Evolutionary conservation across 805 yeast species (phyloP).

Genomic region (Millerago galiae): DNA sequence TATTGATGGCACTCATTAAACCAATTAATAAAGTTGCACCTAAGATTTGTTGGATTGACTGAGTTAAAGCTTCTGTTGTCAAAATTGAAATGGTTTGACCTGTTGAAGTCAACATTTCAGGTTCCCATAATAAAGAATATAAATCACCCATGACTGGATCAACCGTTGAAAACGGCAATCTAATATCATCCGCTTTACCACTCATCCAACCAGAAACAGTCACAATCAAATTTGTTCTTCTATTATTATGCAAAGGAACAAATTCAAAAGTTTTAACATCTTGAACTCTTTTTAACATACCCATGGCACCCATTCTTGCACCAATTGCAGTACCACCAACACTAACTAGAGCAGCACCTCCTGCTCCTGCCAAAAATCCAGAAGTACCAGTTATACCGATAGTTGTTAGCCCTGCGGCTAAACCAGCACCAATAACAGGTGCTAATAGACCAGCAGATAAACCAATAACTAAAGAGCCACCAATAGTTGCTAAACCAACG

Average conservation of each 20-base stretch:
- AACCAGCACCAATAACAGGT: constrained; percentile 97
- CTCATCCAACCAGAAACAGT: constrained; percentile 98
- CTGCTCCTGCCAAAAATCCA: constrained; percentile 91
- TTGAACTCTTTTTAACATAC: constrained; percentile 84
- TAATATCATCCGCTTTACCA: constrained; percentile 89
- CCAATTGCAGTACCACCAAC: constrained; percentile 89
- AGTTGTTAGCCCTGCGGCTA: constrained; percentile 95
- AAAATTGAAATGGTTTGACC: constrained; percentile 93
- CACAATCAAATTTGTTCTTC: constrained; percentile 76
- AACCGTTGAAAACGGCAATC: constrained; percentile 92
- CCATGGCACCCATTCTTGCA: constrained; percentile 77
- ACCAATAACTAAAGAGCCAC: constrained; percentile 93
- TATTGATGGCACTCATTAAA: constrained; percentile 85
- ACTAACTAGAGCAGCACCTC: constrained; percentile 92
- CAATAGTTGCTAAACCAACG: constrained; percentile 91
- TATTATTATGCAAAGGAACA: constrained; percentile 85
- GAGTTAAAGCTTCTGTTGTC: constrained; percentile 89
- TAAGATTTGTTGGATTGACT: constrained; percentile 89
- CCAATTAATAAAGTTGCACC: constrained; percentile 89
- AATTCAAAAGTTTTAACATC: constrained; percentile 92
- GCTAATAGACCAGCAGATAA: constrained; percentile 92
- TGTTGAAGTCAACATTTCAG: constrained; percentile 91
- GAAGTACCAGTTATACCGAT: constrained; percentile 92
- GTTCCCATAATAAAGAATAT: constrained; percentile 92
- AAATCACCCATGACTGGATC: constrained; percentile 98